A percentile compares a stretch with the other conserved stretches of the same genome.
Evolutionary conservation across 73 alveolate species (phyloP).

Genomic region (Paramecium octaurelia): DNA sequence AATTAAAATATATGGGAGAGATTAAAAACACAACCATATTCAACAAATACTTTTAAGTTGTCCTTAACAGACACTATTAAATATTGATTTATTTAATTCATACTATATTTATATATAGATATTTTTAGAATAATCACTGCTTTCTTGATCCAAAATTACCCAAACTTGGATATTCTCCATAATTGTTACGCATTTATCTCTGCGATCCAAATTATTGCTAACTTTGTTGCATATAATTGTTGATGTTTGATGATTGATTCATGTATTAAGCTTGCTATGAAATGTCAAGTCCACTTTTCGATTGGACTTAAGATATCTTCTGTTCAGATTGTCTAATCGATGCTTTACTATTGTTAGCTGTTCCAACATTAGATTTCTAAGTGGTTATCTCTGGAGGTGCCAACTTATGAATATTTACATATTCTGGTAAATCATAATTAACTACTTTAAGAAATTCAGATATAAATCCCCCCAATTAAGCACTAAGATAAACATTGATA

Average conservation of each 20-base stretch:
- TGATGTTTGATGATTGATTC: not conserved
- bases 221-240: not conserved
- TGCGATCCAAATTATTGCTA: not conserved
- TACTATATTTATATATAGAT: not conserved
- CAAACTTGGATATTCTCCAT: not conserved
- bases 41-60: not conserved
- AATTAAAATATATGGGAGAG: not conserved
- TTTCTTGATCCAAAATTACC: not conserved
- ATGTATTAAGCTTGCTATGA: not conserved
- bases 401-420: not conserved
- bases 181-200: not conserved
- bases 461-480: not conserved
- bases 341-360: not conserved
- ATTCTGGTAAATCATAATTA: constrained; percentile 1
- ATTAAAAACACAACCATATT: not conserved
- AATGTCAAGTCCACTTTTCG: not conserved
- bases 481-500: not conserved
- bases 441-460: not conserved
- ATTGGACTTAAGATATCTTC: not conserved
- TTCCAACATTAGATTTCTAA: not conserved
- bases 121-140: not conserved
- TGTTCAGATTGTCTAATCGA: not conserved
- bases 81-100: not conserved
- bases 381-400: not conserved
- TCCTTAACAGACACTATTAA: not conserved